A percentile compares a stretch with the other conserved stretches of the same genome.
phyloP scores from a whole-genome alignment of 352 stramenopile species.

The Globisporangium barbulae region DNA sequence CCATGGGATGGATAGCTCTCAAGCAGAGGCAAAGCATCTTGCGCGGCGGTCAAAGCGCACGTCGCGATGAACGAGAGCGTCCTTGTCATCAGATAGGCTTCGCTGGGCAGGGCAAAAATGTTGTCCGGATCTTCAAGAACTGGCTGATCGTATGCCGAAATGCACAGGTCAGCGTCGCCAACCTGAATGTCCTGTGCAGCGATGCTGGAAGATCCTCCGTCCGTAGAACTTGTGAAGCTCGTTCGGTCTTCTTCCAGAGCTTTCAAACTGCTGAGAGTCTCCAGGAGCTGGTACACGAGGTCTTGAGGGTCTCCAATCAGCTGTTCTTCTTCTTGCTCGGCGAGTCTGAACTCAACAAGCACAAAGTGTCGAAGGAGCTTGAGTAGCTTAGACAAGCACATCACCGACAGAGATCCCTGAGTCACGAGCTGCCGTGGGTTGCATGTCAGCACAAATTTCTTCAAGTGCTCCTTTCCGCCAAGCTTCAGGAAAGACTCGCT shows the following conservation, averaged over 20 bases:
- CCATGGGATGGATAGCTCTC: slow-evolving; percentile 34
- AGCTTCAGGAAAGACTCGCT: slow-evolving; percentile 66
- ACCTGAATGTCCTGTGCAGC: slow-evolving; percentile 2
- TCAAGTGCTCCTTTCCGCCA: slow-evolving; percentile 50
- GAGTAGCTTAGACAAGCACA: slow-evolving; percentile 71
- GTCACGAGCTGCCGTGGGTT: slow-evolving; percentile 30
- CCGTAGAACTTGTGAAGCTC: background rate
- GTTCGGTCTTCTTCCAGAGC: slow-evolving; percentile 13
- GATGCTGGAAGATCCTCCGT: too few species aligned
- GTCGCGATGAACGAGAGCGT: slow-evolving; percentile 50
- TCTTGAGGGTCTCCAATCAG: slow-evolving; percentile 22
- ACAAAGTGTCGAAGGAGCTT: slow-evolving; percentile 73
- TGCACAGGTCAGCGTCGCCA: slow-evolving; percentile 18
- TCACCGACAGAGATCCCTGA: slow-evolving; percentile 46
- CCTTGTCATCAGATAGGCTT: slow-evolving; percentile 57
- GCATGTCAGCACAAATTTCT: slow-evolving; percentile 46
- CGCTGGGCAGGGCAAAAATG: slow-evolving; percentile 36
- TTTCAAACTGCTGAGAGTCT: slow-evolving; percentile 36
- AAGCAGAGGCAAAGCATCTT: slow-evolving; percentile 34
- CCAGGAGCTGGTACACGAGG: slow-evolving; percentile 42
- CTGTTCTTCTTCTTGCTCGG: slow-evolving; percentile 26
- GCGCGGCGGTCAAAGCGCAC: slow-evolving; percentile 25
- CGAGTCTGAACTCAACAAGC: slow-evolving; percentile 39
- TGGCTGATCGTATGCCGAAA: slow-evolving; percentile 34
- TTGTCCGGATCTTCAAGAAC: slow-evolving; percentile 49